These are phyloP conservation scores for Globisporangium cederbergense DNA, from an alignment of 352 stramenopile genomes.

Conservation along the genomic window DNA sequence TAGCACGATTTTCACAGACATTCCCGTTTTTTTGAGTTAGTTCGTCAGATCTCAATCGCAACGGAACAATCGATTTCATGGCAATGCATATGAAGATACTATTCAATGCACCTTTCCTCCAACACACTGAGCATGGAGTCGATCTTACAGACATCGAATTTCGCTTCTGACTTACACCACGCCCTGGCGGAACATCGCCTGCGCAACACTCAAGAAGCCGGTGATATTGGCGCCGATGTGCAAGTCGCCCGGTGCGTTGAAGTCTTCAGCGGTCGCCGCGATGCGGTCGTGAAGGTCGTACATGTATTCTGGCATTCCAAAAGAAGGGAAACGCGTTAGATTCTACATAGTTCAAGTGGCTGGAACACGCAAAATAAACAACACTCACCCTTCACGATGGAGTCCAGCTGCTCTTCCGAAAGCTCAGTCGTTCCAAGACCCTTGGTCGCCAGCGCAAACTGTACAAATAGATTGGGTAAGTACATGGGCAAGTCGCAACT, in stretches of 20 bases:
- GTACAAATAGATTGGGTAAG: neutral
- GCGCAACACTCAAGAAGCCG: constrained; percentile 96
- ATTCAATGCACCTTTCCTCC: neutral
- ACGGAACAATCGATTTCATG: neutral
- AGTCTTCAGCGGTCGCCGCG: constrained; percentile 64
- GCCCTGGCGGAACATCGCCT: constrained; percentile 96
- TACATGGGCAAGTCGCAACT: neutral
- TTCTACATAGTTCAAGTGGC: neutral
- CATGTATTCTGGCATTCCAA: constrained; percentile 65
- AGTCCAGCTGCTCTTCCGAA: constrained; percentile 57
- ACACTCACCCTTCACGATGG: constrained; percentile 61
- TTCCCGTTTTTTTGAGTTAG: constrained; percentile 1
- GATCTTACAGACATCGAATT: constrained; percentile 5
- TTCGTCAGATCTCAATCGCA: neutral
- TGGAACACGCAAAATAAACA: neutral
- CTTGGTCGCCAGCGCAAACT: constrained; percentile 67
- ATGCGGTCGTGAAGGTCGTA: constrained; percentile 67
- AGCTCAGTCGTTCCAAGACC: constrained; percentile 54
- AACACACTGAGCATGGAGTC: neutral
- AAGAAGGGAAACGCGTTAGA: neutral
- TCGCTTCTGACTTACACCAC: constrained; percentile 82
- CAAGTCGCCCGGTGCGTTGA: constrained; percentile 74
- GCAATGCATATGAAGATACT: neutral
- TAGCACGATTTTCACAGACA: neutral
- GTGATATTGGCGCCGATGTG: constrained; percentile 94